phyloP scores from a whole-genome alignment of 495 filamentous ascomycete genomes.

The Aspergillus sclerotioniger region DNA sequence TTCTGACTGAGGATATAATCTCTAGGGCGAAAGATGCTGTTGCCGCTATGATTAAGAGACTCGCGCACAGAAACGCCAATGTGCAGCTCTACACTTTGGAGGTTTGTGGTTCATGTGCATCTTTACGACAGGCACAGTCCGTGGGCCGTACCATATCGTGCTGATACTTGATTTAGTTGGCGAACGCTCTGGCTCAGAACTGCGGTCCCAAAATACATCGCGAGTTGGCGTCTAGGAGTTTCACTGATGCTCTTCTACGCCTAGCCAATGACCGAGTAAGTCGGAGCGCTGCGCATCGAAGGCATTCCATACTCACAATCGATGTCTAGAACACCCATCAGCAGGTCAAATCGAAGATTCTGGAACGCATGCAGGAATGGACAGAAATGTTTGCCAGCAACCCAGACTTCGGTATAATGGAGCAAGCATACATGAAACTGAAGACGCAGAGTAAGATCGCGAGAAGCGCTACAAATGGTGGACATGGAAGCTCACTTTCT shows the following conservation, averaged over 20 bases:
- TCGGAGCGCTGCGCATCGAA: background rate
- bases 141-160: slow-evolving; percentile 2
- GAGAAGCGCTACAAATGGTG: background rate
- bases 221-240: slow-evolving; percentile 89
- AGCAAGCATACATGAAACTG: slow-evolving; percentile 86
- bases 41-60: slow-evolving; percentile 88
- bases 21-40: slow-evolving; percentile 85
- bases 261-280: slow-evolving; percentile 79
- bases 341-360: slow-evolving; percentile 94
- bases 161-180: slow-evolving; percentile 51
- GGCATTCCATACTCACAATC: slow-evolving; percentile 5
- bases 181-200: slow-evolving; percentile 92
- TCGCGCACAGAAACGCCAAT: slow-evolving; percentile 97
- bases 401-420: slow-evolving; percentile 95
- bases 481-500: slow-evolving; percentile 5
- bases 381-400: slow-evolving; percentile 88
- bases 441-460: slow-evolving; percentile 65
- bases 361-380: slow-evolving; percentile 97
- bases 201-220: slow-evolving; percentile 89
- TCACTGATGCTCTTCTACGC: slow-evolving; percentile 90
- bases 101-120: slow-evolving; percentile 45
- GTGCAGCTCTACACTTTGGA: slow-evolving; percentile 99
- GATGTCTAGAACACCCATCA: slow-evolving; percentile 76
- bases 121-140: background rate
- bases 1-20: slow-evolving; percentile 19